Base-by-base conservation (phyloP, 2,329 filamentous ascomycete species). In the Thelonectria blattea region DNA sequence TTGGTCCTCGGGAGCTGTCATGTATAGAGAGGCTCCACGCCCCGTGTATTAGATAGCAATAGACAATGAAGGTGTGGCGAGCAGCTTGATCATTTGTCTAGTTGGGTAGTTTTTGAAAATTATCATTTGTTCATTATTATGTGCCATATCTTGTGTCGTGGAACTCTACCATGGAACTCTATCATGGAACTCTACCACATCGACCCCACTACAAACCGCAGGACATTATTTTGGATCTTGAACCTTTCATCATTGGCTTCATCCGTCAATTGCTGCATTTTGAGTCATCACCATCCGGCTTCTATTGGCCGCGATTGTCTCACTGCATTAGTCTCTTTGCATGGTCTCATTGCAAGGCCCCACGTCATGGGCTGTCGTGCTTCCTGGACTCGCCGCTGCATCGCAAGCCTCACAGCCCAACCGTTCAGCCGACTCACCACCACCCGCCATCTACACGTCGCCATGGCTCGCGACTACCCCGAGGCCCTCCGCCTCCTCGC, bases 401-500 rank as follows among this genome's bases (percentile, higher is more conserved):
- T 54, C 37, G 8, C 27, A 30, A 7, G 27, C 27, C 9, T 30
- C 27, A 57, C 42, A 54, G 41, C 48, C 18, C 45, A 32, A 12
- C 17, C 39, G 15, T 57, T 65, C 47, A 60, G 45, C 22, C 41
- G 47, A 20, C 58, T 45, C 43, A 61, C 20, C 43, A 61, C 20
- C 42, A 42, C n/a, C 10, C 18, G 53, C 48, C 63, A 65, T 34
- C 37, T 60, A 24, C 54, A 65, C 22, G 57, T 47, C 56, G 68
- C 60, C 48, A 58, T 61, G 45, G 56, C 69, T 7, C 80, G 76
- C 61, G 77, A 76, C 20, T 87, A 87, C 67, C 75, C 89, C 77
- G 86, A 88, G 67, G 93, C 93, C 39, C 87, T 97, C 41, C 75
- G 83, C 55, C 88, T 89, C 58, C 86, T 97, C 67, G 89, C 92